Evolutionary conservation across 108 stramenopile genomes (phyloP).

Genomic region (Cyclotella baltica): DNA sequence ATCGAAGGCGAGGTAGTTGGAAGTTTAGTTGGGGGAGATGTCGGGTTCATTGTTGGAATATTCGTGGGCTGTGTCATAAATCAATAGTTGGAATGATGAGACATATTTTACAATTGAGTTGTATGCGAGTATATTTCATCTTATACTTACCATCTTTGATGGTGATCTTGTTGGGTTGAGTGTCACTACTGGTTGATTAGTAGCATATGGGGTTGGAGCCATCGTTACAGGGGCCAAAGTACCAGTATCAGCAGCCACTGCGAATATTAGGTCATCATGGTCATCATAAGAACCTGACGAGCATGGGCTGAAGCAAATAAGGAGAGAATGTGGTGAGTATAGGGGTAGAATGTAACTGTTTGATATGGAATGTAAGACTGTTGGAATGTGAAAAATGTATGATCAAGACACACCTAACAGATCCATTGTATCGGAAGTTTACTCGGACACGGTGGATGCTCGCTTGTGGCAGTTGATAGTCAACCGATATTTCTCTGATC

Average conservation of each 20-base stretch:
- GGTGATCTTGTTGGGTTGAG: neutral
- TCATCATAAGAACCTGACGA: neutral
- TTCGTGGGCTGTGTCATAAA: too few relatives aligned
- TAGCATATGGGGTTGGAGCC: too few relatives aligned
- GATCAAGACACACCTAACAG: neutral
- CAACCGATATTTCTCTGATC: neutral
- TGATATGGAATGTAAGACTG: too few relatives aligned
- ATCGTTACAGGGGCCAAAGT: neutral
- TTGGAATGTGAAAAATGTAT: neutral
- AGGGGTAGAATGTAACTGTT: too few relatives aligned
- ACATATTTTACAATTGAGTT: too few relatives aligned
- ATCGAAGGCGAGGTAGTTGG: neutral
- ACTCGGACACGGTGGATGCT: slow-evolving; percentile 22
- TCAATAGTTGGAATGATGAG: too few relatives aligned
- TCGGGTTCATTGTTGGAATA: neutral
- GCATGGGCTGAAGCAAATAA: neutral
- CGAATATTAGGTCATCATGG: neutral
- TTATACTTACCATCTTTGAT: too few relatives aligned
- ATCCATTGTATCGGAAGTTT: slow-evolving; percentile 25
- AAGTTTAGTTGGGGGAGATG: neutral
- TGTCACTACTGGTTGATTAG: too few relatives aligned
- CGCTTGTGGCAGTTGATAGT: slow-evolving; percentile 15
- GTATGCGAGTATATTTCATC: too few relatives aligned
- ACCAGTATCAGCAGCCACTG: neutral
- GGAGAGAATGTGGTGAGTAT: neutral